Conservation (phyloP, 176 grass and related monocot genomes). For the Eleusine indica region DNA sequence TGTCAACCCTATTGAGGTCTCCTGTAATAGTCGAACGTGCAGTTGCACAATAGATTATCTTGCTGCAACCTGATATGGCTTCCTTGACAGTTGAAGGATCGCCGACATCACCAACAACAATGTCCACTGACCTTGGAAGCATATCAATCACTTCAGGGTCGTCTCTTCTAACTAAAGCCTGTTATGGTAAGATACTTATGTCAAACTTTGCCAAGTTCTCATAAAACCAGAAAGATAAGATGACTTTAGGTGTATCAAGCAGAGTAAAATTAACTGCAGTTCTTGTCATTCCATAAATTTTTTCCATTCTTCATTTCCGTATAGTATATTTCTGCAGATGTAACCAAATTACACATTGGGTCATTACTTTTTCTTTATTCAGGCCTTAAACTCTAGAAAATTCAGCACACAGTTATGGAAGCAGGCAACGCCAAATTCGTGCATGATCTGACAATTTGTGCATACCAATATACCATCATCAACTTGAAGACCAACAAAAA, state of each 20-base stretch:
- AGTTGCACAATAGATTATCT: constrained; percentile 97
- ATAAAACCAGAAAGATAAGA: neutral
- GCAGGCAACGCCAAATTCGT: neutral
- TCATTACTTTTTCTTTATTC: neutral
- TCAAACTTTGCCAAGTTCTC: neutral
- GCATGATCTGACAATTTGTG: neutral
- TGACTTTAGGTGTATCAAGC: no score
- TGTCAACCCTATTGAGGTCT: constrained; percentile 93
- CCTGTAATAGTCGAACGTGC: constrained; percentile 92
- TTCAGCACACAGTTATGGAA: neutral
- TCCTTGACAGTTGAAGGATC: constrained; percentile 69
- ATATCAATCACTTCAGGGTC: constrained; percentile 85
- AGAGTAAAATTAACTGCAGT: no score
- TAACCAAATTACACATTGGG: neutral
- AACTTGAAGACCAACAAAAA: neutral
- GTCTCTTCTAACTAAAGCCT: constrained; percentile 91
- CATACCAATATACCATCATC: neutral
- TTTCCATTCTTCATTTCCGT: neutral
- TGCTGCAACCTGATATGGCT: constrained; percentile 84
- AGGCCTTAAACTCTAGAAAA: neutral
- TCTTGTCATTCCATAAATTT: neutral
- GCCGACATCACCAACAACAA: constrained; percentile 90
- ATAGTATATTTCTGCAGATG: neutral
- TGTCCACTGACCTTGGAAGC: constrained; percentile 84
- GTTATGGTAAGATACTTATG: constrained; percentile 2